Evolutionary conservation across 345 rosid species (phyloP).

Genomic region (Salix suchowensis): DNA sequence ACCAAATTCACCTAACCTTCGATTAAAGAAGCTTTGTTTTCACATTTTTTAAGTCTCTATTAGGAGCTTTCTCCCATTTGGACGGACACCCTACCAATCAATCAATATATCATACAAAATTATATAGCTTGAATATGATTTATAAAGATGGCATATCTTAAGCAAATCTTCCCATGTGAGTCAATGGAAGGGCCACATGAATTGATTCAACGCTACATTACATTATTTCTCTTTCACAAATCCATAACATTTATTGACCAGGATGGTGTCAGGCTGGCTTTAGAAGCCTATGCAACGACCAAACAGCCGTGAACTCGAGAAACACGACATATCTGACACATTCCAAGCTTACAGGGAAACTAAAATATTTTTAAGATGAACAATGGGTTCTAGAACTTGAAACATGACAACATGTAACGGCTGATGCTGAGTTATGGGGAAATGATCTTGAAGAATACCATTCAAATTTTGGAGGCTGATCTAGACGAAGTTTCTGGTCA

Average conservation of each 20-base stretch:
- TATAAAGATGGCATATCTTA: conserved; percentile 17
- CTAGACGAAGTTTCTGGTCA: background rate
- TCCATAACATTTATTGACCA: conserved; percentile 10
- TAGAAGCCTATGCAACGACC: background rate
- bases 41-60: background rate
- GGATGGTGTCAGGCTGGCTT: conserved; percentile 11
- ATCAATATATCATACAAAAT: conserved; percentile 1
- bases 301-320: conserved; percentile 19
- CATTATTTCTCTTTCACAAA: background rate
- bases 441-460: background rate
- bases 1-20: background rate
- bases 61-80: conserved; percentile 22
- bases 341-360: background rate
- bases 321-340: conserved; percentile 13
- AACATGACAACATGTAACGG: conserved; percentile 11
- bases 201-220: conserved; percentile 21
- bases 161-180: conserved; percentile 46
- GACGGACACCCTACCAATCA: conserved; percentile 15
- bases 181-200: conserved; percentile 38
- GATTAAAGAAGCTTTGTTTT: conserved; percentile 3
- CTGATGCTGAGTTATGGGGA: background rate
- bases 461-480: background rate
- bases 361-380: background rate
- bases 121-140: conserved; percentile 15
- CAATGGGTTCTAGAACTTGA: background rate